These are phyloP conservation scores for Helminthosporium solani DNA, from an alignment of 2,329 filamentous ascomycete species.

Conservation along the genomic window DNA sequence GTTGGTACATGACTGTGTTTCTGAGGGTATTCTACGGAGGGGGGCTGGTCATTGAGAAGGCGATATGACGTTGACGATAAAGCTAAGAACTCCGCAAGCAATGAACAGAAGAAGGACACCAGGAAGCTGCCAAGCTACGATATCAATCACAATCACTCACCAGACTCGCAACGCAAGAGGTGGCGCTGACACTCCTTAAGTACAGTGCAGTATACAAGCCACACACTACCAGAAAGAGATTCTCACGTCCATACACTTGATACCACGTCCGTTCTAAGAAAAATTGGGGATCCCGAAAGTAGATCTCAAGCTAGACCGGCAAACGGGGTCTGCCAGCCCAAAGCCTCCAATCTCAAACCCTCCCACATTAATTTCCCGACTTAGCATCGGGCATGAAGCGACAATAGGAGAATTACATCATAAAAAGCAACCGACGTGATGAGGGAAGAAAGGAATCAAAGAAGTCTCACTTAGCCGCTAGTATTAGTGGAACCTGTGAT, in stretches of 20 bases:
- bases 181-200: conserved; percentile 4
- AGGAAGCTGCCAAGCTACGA: not conserved
- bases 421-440: conserved; percentile 3
- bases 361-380: not conserved
- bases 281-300: not conserved
- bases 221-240: not conserved
- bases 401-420: conserved; percentile 1
- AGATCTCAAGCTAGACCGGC: not conserved
- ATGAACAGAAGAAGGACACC: not conserved
- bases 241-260: not conserved
- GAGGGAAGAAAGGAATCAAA: conserved; percentile 8
- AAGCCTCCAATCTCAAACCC: conserved; percentile 9
- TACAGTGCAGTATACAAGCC: not conserved
- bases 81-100: not conserved
- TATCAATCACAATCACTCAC: not conserved
- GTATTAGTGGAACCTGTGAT: conserved; percentile 16
- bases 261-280: not conserved
- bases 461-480: conserved; percentile 19
- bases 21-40: not conserved
- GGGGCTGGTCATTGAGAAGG: conserved; percentile 7
- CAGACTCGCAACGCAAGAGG: not conserved
- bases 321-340: conserved; percentile 1
- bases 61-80: not conserved
- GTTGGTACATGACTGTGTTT: conserved; percentile 18
- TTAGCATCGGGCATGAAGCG: not conserved